Percentiles rank a stretch among this genome's conserved stretches.
These are phyloP conservation scores for Cercospora sojina DNA, from an alignment of 2,329 filamentous ascomycete species.

Conservation along the genomic window DNA sequence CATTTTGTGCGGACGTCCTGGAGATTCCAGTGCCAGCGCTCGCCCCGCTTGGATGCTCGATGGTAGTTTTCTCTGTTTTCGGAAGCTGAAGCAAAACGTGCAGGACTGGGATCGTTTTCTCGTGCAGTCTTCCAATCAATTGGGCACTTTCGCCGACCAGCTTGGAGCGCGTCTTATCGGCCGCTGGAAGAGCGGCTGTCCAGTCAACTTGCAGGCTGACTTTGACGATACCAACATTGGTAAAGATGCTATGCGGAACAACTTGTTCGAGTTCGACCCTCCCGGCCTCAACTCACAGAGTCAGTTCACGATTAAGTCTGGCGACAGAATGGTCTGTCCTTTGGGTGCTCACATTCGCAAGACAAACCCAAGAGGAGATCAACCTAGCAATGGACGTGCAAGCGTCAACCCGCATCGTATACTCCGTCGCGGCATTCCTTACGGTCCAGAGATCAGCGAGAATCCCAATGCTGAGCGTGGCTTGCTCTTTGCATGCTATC, in stretches of 20 bases:
- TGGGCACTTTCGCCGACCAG: conserved; percentile 37
- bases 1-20: conserved; percentile 42
- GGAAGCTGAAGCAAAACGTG: conserved; percentile 48
- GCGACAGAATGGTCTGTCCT: conserved; percentile 43
- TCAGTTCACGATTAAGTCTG: conserved; percentile 41
- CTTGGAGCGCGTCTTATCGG: conserved; percentile 48
- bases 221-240: conserved; percentile 38
- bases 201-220: conserved; percentile 23
- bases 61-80: conserved; percentile 48
- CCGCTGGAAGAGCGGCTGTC: conserved; percentile 43
- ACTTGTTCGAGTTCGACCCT: conserved; percentile 44
- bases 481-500: conserved; percentile 49
- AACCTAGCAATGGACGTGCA: conserved; percentile 18
- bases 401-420: conserved; percentile 39
- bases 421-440: conserved; percentile 49
- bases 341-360: conserved; percentile 52
- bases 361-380: conserved; percentile 47
- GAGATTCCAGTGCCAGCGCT: conserved; percentile 32
- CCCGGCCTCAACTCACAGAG: conserved; percentile 31
- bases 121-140: conserved; percentile 35
- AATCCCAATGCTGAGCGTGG: conserved; percentile 43
- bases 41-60: conserved; percentile 45
- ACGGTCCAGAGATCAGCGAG: conserved; percentile 38
- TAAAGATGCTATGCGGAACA: conserved; percentile 31
- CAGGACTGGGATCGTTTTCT: conserved; percentile 48